Percentiles rank a stretch among this genome's conserved stretches.
Evolutionary conservation across 306 rosid species (phyloP).

Genomic region (Dicorynia guianensis): DNA sequence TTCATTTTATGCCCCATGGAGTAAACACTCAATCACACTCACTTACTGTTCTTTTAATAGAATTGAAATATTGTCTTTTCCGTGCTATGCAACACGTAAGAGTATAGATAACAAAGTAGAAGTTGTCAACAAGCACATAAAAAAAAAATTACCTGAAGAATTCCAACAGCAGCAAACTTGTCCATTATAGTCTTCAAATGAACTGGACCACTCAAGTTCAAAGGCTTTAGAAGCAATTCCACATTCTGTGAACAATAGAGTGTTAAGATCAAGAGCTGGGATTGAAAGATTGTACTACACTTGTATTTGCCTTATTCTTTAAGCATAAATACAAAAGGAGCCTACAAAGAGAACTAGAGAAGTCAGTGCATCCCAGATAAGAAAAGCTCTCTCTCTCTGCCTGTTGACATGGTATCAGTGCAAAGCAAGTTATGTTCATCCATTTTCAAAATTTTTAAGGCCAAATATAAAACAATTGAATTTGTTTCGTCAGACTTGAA

Average conservation of each 20-base stretch:
- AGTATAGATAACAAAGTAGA: background rate
- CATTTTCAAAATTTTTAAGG: background rate
- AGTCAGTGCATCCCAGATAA: no score
- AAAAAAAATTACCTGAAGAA: constrained; percentile 73
- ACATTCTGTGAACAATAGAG: constrained; percentile 66
- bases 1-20: no score
- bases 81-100: constrained; percentile 16
- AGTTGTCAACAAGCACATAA: constrained; percentile 22
- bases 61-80: constrained; percentile 13
- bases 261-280: no score
- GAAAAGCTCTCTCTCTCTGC: no score
- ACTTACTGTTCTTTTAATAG: constrained; percentile 12
- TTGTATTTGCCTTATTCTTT: no score
- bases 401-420: no score
- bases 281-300: no score
- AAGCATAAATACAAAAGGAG: no score
- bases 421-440: background rate
- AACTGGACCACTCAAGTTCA: constrained; percentile 55
- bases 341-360: no score
- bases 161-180: constrained; percentile 96
- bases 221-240: constrained; percentile 64
- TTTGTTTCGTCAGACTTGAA: background rate
- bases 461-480: constrained; percentile 6
- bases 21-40: no score
- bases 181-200: constrained; percentile 67